Evolutionary conservation across 2,329 filamentous ascomycete species (phyloP).

Genomic region (Blastomyces parvus): DNA sequence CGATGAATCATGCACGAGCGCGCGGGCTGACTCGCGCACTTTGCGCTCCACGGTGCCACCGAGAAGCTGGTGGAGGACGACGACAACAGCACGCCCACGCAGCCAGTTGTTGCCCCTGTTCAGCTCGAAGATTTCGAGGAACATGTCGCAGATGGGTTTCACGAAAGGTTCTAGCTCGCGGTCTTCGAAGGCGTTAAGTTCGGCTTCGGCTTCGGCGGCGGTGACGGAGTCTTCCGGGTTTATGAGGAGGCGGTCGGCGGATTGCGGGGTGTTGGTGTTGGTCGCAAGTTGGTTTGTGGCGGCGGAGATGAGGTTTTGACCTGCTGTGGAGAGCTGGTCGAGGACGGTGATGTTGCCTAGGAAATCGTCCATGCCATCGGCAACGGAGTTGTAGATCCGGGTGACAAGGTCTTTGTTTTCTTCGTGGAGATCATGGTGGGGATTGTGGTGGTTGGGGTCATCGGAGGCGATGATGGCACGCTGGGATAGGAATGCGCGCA

Average conservation of each 20-base stretch:
- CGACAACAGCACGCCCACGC: slow-evolving; percentile 85
- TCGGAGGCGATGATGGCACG: slow-evolving; percentile 61
- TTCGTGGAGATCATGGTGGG: slow-evolving; percentile 49
- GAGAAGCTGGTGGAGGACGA: slow-evolving; percentile 89
- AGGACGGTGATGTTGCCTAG: slow-evolving; percentile 91
- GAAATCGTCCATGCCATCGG: slow-evolving; percentile 97
- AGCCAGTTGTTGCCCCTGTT: slow-evolving; percentile 97
- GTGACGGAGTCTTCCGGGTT: slow-evolving; percentile 42
- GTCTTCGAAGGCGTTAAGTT: slow-evolving; percentile 85
- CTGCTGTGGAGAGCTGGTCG: slow-evolving; percentile 85
- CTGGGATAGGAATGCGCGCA: slow-evolving; percentile 84
- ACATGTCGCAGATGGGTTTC: slow-evolving; percentile 96
- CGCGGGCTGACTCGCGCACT: slow-evolving; percentile 72
- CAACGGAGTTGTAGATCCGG: slow-evolving; percentile 89
- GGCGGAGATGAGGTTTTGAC: slow-evolving; percentile 63
- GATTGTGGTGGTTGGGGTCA: slow-evolving; percentile 31
- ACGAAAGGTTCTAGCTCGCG: slow-evolving; percentile 89
- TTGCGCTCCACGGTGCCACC: slow-evolving; percentile 95
- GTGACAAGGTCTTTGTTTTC: slow-evolving; percentile 77
- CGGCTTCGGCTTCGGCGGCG: slow-evolving; percentile 75
- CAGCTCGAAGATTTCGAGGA: slow-evolving; percentile 88
- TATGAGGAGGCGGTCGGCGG: slow-evolving; percentile 36
- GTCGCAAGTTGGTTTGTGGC: slow-evolving; percentile 42
- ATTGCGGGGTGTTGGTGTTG: slow-evolving; percentile 24
- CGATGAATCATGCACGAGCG: slow-evolving; percentile 65